A percentile compares a stretch with the other conserved stretches of the same genome.
These are phyloP conservation scores for Yamadazyma takamatsuzukensis DNA, from an alignment of 805 yeast genomes.

Conservation along the genomic window DNA sequence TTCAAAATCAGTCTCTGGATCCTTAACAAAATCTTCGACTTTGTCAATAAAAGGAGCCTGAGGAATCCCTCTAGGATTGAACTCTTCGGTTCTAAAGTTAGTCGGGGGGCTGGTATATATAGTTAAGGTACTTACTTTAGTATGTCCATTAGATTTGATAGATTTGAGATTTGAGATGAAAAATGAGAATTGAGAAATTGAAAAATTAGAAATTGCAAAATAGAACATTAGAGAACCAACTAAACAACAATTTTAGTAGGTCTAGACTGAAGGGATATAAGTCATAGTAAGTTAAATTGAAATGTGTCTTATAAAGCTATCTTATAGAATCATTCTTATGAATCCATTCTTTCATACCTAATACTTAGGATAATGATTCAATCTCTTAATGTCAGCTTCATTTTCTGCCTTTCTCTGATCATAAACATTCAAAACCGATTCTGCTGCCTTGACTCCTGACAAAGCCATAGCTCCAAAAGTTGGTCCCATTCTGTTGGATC, in stretches of 20 bases:
- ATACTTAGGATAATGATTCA: conserved; percentile 7
- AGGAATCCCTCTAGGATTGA: conserved; percentile 94
- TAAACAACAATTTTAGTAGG: no score
- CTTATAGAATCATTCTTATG: no score
- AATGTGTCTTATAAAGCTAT: no score
- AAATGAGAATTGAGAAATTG: not conserved
- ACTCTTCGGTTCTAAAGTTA: conserved; percentile 45
- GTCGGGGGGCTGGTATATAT: not conserved
- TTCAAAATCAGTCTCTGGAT: conserved; percentile 63
- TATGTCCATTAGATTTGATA: conserved; percentile 15
- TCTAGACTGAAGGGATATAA: no score
- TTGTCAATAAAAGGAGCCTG: conserved; percentile 90
- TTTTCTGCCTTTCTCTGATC: conserved; percentile 17
- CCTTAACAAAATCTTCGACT: conserved; percentile 70
- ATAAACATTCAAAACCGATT: conserved; percentile 38
- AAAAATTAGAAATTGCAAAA: no score
- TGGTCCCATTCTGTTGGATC: conserved; percentile 81
- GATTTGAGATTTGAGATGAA: no score
- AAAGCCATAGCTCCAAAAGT: conserved; percentile 80
- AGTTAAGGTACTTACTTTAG: conserved; percentile 10
- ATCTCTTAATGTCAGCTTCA: conserved; percentile 8
- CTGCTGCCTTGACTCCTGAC: conserved; percentile 78
- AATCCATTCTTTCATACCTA: no score
- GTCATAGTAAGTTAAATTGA: no score
- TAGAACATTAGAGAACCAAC: no score